Evolutionary conservation across 2,329 filamentous ascomycete genomes (phyloP).

Genomic region (Trichoderma harzianum): DNA sequence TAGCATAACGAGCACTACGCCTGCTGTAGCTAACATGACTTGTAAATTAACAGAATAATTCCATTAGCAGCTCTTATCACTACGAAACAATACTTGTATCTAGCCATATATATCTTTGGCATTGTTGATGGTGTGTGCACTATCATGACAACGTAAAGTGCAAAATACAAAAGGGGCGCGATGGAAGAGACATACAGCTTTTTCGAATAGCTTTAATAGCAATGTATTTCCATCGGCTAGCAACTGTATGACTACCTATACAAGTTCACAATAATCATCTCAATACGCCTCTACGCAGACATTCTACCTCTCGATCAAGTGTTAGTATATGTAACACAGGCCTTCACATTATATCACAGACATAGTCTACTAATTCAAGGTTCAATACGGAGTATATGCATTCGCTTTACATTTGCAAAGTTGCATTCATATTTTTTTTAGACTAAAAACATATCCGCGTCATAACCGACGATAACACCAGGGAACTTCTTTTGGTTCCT

Average conservation of each 20-base stretch:
- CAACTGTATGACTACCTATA: background rate
- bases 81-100: background rate
- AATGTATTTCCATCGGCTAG: background rate
- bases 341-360: background rate
- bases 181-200: background rate
- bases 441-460: constrained; percentile 20
- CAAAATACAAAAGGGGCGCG: background rate
- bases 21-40: background rate
- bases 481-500: constrained; percentile 18
- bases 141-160: background rate
- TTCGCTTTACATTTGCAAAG: constrained; percentile 32
- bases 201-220: background rate
- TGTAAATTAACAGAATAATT: background rate
- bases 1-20: background rate
- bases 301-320: background rate
- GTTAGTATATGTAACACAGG: background rate
- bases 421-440: constrained; percentile 21
- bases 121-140: background rate
- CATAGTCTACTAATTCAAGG: background rate
- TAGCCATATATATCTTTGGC: background rate
- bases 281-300: background rate
- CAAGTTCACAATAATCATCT: background rate
- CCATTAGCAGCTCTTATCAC: background rate
- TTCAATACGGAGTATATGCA: constrained; percentile 18
- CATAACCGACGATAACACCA: constrained; percentile 31